These are phyloP conservation scores for Sporobolus alterniflorus DNA, from an alignment of 202 grass and related monocot species.

Conservation along the genomic window DNA sequence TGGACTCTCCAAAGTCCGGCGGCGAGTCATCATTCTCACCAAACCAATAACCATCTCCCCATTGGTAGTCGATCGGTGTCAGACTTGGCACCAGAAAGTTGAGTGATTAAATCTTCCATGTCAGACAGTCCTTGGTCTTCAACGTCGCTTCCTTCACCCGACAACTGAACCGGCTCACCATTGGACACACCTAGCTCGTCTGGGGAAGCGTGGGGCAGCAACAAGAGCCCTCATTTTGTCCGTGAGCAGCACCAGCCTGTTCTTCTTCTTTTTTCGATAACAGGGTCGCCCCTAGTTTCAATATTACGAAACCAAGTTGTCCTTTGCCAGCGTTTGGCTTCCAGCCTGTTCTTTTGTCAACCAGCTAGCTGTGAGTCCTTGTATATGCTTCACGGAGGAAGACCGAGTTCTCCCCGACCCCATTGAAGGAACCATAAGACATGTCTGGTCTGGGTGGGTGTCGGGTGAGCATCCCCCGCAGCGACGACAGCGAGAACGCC, in stretches of 20 bases:
- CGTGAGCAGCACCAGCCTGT: conserved; percentile 77
- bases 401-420: conserved; percentile 81
- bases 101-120: conserved; percentile 68
- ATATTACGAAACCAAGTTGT: no score
- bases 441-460: conserved; percentile 97
- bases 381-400: conserved; percentile 92
- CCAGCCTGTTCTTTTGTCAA: no score
- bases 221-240: conserved; percentile 97
- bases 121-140: conserved; percentile 70
- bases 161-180: neutral
- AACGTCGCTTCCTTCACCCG: conserved; percentile 40
- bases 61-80: conserved; percentile 61
- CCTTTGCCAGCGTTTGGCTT: no score
- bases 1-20: conserved; percentile 68
- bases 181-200: conserved; percentile 30
- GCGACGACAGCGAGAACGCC: conserved; percentile 87
- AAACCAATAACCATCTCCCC: conserved; percentile 85
- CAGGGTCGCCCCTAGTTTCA: no score
- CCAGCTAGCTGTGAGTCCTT: conserved; percentile 81
- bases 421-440: conserved; percentile 94
- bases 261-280: no score
- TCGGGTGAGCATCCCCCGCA: conserved; percentile 85
- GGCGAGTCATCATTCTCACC: conserved; percentile 70
- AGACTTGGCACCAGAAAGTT: conserved; percentile 59
- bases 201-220: conserved; percentile 57